These are phyloP conservation scores for Linnemannia exigua DNA, from an alignment of 192 early-diverging fungal genomes.

Conservation along the genomic window DNA sequence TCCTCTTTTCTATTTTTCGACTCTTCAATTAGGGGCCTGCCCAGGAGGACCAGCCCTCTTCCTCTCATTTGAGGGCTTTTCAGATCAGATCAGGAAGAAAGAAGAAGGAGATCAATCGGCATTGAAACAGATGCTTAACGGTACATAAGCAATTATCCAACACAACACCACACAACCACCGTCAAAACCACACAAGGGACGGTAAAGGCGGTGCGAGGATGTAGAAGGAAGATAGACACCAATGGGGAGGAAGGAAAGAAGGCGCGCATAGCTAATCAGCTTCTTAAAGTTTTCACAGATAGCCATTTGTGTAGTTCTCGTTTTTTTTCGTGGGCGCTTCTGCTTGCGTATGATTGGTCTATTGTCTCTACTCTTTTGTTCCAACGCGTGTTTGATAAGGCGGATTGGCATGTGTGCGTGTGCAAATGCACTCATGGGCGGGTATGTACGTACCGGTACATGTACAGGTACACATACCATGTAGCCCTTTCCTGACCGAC, in stretches of 20 bases:
- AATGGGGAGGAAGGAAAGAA: not conserved
- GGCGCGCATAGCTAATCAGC: conserved; percentile 4
- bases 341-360: not conserved
- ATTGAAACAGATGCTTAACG: not conserved
- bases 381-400: not conserved
- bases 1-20: too few species aligned
- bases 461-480: too few species aligned
- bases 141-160: not conserved
- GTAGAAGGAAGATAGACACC: not conserved
- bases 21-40: too few species aligned
- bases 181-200: not conserved
- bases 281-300: not conserved
- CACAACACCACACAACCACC: not conserved
- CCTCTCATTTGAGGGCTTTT: not conserved
- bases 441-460: too few species aligned
- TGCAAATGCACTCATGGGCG: too few species aligned
- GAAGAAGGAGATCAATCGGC: too few species aligned
- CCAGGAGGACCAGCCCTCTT: not conserved
- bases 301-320: not conserved
- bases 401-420: not conserved
- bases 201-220: not conserved
- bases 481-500: too few species aligned
- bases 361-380: not conserved
- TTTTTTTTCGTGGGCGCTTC: not conserved
- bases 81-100: not conserved